Conservation (phyloP, 2,329 filamentous ascomycete species). For the Akanthomyces lecanii region DNA sequence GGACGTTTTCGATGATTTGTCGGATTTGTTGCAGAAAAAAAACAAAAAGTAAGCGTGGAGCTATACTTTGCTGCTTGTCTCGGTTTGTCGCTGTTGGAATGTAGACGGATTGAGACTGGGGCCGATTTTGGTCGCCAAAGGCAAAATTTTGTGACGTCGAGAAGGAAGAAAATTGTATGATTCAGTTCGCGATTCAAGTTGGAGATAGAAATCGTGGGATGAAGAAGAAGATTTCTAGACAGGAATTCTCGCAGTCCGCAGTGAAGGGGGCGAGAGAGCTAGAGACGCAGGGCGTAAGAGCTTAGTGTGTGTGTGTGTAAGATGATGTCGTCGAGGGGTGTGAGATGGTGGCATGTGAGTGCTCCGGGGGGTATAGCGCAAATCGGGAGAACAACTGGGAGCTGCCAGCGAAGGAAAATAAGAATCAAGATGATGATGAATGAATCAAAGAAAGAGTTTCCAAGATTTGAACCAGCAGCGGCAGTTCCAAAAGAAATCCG, state of each 20-base stretch:
- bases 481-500: conserved; percentile 24
- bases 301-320: conserved; percentile 14
- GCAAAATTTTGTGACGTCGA: neutral
- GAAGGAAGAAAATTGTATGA: neutral
- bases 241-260: conserved; percentile 4
- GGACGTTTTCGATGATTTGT: neutral
- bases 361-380: neutral
- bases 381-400: too few species aligned
- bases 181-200: neutral
- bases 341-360: conserved; percentile 9
- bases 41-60: neutral
- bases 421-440: neutral
- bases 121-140: neutral
- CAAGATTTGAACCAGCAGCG: neutral
- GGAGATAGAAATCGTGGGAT: neutral
- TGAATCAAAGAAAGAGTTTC: neutral
- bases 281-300: conserved; percentile 1
- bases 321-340: conserved; percentile 14
- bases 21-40: neutral
- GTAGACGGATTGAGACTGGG: conserved; percentile 1
- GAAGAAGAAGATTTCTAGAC: neutral
- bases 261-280: conserved; percentile 6
- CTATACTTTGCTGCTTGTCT: neutral
- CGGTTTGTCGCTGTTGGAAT: conserved; percentile 5
- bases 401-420: neutral